These are phyloP conservation scores for Hyphodiscus hymeniophilus DNA, from an alignment of 495 filamentous ascomycete genomes.

Conservation along the genomic window DNA sequence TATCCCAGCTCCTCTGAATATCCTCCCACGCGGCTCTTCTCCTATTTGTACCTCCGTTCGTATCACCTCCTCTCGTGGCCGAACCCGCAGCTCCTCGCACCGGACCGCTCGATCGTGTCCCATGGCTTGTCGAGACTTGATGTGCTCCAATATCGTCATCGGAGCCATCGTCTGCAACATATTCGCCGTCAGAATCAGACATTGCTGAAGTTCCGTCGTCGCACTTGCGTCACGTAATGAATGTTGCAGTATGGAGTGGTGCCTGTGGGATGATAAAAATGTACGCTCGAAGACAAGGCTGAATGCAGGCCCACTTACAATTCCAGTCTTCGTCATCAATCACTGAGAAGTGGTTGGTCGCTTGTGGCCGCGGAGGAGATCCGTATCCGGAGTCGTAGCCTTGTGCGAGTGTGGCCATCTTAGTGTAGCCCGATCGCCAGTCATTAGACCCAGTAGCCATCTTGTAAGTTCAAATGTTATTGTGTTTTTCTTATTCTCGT, in stretches of 20 bases:
- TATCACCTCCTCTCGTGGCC: slow-evolving; percentile 14
- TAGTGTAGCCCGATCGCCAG: too few relatives aligned
- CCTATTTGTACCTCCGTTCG: slow-evolving; percentile 27
- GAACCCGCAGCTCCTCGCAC: slow-evolving; percentile 10
- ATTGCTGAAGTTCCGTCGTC: slow-evolving; percentile 29
- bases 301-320: too few relatives aligned
- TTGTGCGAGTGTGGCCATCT: too few relatives aligned
- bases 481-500: too few relatives aligned
- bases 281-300: slow-evolving; percentile 13
- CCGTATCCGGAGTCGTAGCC: too few relatives aligned
- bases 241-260: background rate
- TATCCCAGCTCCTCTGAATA: slow-evolving; percentile 44
- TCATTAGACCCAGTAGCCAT: too few relatives aligned
- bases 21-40: slow-evolving; percentile 37
- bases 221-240: background rate
- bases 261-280: slow-evolving; percentile 4
- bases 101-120: slow-evolving; percentile 29
- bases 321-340: too few relatives aligned
- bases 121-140: slow-evolving; percentile 29
- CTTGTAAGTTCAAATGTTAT: too few relatives aligned
- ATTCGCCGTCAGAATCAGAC: slow-evolving; percentile 80
- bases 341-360: too few relatives aligned
- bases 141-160: slow-evolving; percentile 64
- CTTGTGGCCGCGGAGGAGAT: too few relatives aligned
- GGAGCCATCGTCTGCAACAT: slow-evolving; percentile 60